A percentile compares a stretch with the other conserved stretches of the same genome.
These are phyloP conservation scores for Streptanthus diversifolius DNA, from an alignment of 345 rosid genomes.

Conservation along the genomic window DNA sequence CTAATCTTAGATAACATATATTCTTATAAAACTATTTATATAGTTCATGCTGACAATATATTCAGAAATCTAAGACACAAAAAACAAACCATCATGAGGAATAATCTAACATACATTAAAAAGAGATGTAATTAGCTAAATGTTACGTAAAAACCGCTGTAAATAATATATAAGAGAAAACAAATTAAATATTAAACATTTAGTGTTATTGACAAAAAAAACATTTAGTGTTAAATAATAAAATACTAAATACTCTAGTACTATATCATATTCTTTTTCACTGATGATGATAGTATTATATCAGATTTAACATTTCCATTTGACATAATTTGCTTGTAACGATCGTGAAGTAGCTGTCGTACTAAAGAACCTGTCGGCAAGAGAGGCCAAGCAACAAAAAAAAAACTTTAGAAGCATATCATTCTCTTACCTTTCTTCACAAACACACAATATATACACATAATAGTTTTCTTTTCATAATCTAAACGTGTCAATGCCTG, in stretches of 20 bases:
- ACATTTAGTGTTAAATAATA: too few species aligned
- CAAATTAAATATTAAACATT: not conserved
- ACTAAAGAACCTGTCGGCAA: conserved; percentile 30
- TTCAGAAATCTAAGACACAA: not conserved
- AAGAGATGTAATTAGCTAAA: not conserved
- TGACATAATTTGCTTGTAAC: conserved; percentile 20
- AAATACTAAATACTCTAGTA: not conserved
- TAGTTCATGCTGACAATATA: not conserved
- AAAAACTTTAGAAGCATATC: conserved; percentile 10
- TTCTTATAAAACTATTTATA: not conserved
- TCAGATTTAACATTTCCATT: conserved; percentile 10
- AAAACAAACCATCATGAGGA: not conserved
- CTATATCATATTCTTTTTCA: not conserved
- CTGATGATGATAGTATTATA: not conserved
- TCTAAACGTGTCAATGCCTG: conserved; percentile 29
- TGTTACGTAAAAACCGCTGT: not conserved
- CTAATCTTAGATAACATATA: not conserved
- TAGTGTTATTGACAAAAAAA: too few species aligned
- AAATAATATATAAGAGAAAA: not conserved
- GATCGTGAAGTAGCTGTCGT: conserved; percentile 33
- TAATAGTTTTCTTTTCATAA: conserved; percentile 4
- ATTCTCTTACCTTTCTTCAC: conserved; percentile 20
- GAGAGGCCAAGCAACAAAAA: not conserved
- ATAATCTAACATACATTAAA: not conserved
- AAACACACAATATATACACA: not conserved